phyloP scores from a whole-genome alignment of 2,329 filamentous ascomycete species.

The Colletotrichum destructivum region DNA sequence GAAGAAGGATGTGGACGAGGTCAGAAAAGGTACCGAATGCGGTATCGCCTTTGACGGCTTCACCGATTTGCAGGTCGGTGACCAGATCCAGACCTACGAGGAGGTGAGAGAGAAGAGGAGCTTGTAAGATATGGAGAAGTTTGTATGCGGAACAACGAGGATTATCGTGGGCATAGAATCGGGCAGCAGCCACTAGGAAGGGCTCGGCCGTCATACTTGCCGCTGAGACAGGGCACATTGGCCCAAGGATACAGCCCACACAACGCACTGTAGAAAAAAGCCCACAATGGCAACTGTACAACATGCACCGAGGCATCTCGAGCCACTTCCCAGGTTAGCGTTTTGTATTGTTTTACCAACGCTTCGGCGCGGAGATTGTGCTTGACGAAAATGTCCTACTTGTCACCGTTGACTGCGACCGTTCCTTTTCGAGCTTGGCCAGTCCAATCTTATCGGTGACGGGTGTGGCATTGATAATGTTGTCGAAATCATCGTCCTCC shows the following conservation, averaged over 20 bases:
- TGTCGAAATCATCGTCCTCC: constrained; percentile 87
- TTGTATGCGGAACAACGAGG: constrained; percentile 12
- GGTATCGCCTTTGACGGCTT: constrained; percentile 89
- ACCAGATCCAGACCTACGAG: constrained; percentile 91
- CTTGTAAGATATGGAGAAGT: constrained; percentile 56
- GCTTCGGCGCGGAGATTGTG: constrained; percentile 63
- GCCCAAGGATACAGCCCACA: constrained; percentile 7
- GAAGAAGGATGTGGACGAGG: constrained; percentile 92
- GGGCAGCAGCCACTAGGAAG: not conserved
- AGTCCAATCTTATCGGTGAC: constrained; percentile 88
- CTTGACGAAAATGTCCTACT: constrained; percentile 68
- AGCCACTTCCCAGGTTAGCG: not conserved
- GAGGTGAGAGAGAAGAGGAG: constrained; percentile 80
- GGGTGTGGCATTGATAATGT: constrained; percentile 91
- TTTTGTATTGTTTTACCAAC: constrained; percentile 54
- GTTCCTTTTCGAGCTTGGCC: constrained; percentile 69
- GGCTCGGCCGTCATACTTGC: not conserved
- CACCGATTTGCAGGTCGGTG: constrained; percentile 83
- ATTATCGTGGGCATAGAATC: not conserved
- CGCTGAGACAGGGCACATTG: not conserved
- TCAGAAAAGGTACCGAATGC: constrained; percentile 94
- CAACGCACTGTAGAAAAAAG: constrained; percentile 29
- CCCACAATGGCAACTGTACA: constrained; percentile 15
- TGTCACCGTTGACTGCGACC: constrained; percentile 62
- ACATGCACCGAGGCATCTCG: not conserved